Evolutionary conservation across 2,329 filamentous ascomycete genomes (phyloP), one percentile per base, ranked within the genome.

Genomic region (Catunica adiposa): DNA sequence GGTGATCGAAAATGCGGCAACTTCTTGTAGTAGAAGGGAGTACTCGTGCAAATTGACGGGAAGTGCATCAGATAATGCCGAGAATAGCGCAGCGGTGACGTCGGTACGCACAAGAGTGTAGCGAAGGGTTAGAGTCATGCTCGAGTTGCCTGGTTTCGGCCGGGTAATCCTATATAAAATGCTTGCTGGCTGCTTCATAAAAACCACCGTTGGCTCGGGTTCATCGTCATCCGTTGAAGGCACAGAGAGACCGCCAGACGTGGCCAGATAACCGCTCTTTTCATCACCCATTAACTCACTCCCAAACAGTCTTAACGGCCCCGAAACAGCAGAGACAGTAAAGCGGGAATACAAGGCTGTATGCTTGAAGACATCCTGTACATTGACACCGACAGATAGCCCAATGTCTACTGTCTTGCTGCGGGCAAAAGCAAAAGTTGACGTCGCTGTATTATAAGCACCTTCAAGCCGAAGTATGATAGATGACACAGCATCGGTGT

Each of bases 291-390:
- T 38, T 15, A 52, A 26, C 6, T 52, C 29, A 25, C 29, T 52
- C 6, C 17, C 29, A 15, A 52, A 52, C 22, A 52, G 34, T 5
- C 50, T 26, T 6, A 52, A n/a, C 2, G 50, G 50, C 17, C 50
- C 50, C 1, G 50, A 52, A 1, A 87, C 84, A 0, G 89, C 89
- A 11, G 87, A 89, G 54, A 98, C 83, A 14, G 86, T 94, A 66
- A 98, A 98, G 8, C 84, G 83, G 0, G 89, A 96, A 64, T 92
- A 92, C 0, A 97, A 74, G 0, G 80, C 76, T 6, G 81, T 71
- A 60, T 87, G 80, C 65, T 95, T 94, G 72, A 97, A 97, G 26
- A 94, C 80, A 62, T 98, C 92, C 63, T 97, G 89, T 4, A 98
- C 92, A 61, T 97, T 97, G 60, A 98, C 92, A 2, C 90, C 89